These are phyloP conservation scores for Pyrus betulifolia DNA, from an alignment of 306 rosid genomes.

Conservation along the genomic window DNA sequence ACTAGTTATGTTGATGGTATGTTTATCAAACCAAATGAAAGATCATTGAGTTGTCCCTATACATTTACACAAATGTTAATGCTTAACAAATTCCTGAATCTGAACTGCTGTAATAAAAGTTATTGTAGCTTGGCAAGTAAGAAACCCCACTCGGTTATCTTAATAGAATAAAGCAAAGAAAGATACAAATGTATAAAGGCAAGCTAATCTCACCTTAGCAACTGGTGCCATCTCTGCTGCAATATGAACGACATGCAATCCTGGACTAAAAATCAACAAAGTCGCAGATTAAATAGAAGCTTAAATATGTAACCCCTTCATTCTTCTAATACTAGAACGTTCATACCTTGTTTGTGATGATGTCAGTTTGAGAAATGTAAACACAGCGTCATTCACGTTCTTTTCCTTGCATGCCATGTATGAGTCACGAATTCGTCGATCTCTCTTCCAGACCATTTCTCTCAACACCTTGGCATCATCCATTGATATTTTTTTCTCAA, in stretches of 20 bases:
- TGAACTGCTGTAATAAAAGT: not conserved
- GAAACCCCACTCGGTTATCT: not conserved
- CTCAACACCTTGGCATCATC: constrained; percentile 68
- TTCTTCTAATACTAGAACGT: constrained; percentile 13
- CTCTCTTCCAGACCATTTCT: constrained; percentile 81
- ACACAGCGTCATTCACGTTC: constrained; percentile 52
- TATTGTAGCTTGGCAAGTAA: not conserved
- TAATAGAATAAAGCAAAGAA: not conserved
- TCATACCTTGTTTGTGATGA: constrained; percentile 58
- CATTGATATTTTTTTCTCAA: constrained; percentile 64
- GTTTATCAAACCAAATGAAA: not conserved
- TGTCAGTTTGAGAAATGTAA: constrained; percentile 58
- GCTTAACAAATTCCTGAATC: not conserved
- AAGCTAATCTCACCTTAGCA: constrained; percentile 66
- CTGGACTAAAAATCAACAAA: constrained; percentile 63
- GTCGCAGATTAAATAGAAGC: constrained; percentile 33
- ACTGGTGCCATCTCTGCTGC: constrained; percentile 99
- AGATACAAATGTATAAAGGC: not conserved
- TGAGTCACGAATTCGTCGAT: constrained; percentile 45
- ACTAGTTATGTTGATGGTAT: constrained; percentile 1
- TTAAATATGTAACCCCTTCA: not conserved
- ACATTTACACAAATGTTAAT: not conserved
- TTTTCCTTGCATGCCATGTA: constrained; percentile 59
- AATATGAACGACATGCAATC: constrained; percentile 75
- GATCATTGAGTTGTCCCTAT: not conserved